Base-by-base conservation (phyloP, 805 yeast species). In the Dipodascus albidus region DNA sequence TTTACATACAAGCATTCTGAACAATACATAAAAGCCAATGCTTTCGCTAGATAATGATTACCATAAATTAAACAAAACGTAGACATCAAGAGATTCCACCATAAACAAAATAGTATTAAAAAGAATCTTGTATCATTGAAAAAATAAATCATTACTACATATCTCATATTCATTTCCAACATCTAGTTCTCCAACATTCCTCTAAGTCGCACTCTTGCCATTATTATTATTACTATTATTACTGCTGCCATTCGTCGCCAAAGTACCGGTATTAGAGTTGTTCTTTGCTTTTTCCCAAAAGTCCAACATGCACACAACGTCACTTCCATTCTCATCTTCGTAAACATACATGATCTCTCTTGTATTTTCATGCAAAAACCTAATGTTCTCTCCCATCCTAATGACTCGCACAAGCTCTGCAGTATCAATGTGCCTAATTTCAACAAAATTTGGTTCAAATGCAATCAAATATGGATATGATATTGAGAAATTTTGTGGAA, bases 401-500 rank as follows among this genome's bases (percentile, higher is more conserved):
- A 93, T 83, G n/a, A 93, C 90, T 56, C 96, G 76, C 41, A 90
- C 77, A 55, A 93, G 71, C 59, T 84, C 95, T 2, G 93, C 89
- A 17, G 87, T 81, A 60, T 89, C 95, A 63, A 90, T 88, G 60
- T 89, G 88, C 55, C 99, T 77, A 49, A 93, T 85, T 70, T 93
- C 99, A 66, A 93, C 87, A 62, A 93, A 89, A 55, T 80, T 84
- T 19, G 83, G 79, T 65, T 91, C 98, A 70, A 93, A 93, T 3
- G 96, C 93, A 51, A 93, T 71, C 53, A 93, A 73, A 64, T 89
- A 91, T 2, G 99, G 99, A 70, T 90, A 91, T 78, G 95, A 88
- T 49, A 93, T 75, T 17, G 97, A 95, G 67, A 93, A 88, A 57
- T 83, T 81, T 63, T 85, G 93, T 3, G 99, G 98, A 51, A 82